Conservation (phyloP, 2,329 filamentous ascomycete species). For the Amauroascus verrucosus region DNA sequence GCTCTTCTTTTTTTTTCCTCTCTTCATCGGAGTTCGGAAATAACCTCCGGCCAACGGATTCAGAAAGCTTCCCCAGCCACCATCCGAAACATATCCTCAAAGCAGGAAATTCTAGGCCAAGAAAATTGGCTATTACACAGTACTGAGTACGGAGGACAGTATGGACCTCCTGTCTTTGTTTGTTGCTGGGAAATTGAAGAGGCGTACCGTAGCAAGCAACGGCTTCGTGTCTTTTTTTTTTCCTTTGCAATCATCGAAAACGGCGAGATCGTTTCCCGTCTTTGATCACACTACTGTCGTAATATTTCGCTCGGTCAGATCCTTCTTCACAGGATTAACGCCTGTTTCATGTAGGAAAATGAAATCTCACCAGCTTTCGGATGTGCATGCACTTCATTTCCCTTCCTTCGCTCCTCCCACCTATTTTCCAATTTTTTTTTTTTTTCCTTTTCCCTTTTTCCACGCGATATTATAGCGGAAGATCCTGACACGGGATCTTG, state of each 20-base stretch:
- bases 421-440: background rate
- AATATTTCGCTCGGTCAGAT: background rate
- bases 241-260: too few species aligned
- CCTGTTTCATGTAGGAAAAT: background rate
- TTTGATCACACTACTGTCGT: background rate
- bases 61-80: background rate
- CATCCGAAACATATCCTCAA: conserved; percentile 1
- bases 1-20: background rate
- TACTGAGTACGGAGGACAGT: too few species aligned
- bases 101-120: background rate
- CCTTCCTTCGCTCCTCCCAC: too few species aligned
- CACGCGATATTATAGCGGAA: too few species aligned
- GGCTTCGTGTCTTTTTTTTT: too few species aligned
- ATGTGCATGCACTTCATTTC: too few species aligned
- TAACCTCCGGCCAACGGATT: background rate
- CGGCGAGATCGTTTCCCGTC: too few species aligned
- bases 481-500: too few species aligned
- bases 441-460: background rate
- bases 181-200: background rate
- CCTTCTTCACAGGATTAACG: background rate
- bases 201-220: too few species aligned
- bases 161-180: background rate
- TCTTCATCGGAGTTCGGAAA: background rate
- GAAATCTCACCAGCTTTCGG: background rate
- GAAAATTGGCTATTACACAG: background rate